phyloP scores from a whole-genome alignment of 805 yeast species.

The Lipomyces japonicus region DNA sequence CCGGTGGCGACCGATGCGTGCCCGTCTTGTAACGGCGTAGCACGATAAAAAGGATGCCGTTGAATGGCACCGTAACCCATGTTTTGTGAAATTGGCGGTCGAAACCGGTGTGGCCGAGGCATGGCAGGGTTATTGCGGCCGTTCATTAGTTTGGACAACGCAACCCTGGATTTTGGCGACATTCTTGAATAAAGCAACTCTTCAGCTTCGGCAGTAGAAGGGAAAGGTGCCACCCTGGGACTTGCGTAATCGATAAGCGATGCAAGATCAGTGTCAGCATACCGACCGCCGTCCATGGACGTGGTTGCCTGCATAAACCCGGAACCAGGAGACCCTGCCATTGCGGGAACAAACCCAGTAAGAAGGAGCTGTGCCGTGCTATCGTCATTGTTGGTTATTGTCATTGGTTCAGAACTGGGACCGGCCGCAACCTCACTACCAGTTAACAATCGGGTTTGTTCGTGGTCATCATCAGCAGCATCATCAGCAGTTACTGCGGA shows the following conservation, averaged over 20 bases:
- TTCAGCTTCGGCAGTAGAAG: conserved; percentile 27
- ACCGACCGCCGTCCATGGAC: conserved; percentile 9
- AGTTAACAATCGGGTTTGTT: background rate
- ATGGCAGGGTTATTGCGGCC: conserved; percentile 20
- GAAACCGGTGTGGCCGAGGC: conserved; percentile 25
- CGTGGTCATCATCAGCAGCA: conserved; percentile 1
- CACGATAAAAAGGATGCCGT: conserved; percentile 27
- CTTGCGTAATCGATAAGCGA: conserved; percentile 26
- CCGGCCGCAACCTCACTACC: background rate
- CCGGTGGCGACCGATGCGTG: conserved; percentile 4
- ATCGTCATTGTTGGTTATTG: background rate
- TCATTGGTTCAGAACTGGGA: background rate
- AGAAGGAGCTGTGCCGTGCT: background rate
- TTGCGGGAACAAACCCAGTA: background rate
- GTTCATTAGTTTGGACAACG: conserved; percentile 22
- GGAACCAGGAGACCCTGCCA: background rate
- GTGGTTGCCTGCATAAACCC: conserved; percentile 2
- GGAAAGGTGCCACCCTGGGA: conserved; percentile 28
- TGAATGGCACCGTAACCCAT: conserved; percentile 29
- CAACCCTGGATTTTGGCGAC: conserved; percentile 28
- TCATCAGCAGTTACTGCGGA: conserved; percentile 2
- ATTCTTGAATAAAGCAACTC: conserved; percentile 26
- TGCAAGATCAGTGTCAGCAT: conserved; percentile 16
- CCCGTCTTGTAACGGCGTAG: conserved; percentile 2
- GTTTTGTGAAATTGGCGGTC: conserved; percentile 28